Evolutionary conservation across 305 asterid genomes (phyloP).

Genomic region (Fraxinus velutina): DNA sequence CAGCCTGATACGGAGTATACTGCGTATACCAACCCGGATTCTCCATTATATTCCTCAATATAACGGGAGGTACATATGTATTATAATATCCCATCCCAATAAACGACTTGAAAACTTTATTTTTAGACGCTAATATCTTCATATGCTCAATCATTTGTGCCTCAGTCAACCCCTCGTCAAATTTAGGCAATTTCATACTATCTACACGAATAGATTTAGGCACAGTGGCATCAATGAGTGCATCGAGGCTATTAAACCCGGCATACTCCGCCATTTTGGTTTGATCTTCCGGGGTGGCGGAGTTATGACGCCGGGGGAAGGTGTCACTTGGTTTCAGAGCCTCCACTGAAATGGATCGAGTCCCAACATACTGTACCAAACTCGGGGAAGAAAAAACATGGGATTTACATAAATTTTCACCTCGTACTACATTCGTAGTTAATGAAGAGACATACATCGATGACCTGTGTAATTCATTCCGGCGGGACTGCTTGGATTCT

Average conservation of each 20-base stretch:
- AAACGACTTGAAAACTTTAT: conserved; percentile 69
- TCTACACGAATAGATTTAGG: conserved; percentile 76
- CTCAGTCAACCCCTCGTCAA: conserved; percentile 77
- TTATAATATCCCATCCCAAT: conserved; percentile 94
- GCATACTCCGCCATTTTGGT: conserved; percentile 68
- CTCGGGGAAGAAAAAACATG: conserved; percentile 38
- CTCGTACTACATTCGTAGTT: conserved; percentile 37
- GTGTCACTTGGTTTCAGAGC: conserved; percentile 83
- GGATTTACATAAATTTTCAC: conserved; percentile 11
- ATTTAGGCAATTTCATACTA: conserved; percentile 60
- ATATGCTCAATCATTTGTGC: conserved; percentile 82
- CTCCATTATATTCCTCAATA: conserved; percentile 79
- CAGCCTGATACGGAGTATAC: conserved; percentile 97
- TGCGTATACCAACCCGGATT: conserved; percentile 82
- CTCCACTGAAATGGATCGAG: conserved; percentile 69
- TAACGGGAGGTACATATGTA: conserved; percentile 84
- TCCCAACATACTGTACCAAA: conserved; percentile 22
- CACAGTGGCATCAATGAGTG: conserved; percentile 81
- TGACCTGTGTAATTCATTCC: conserved; percentile 34
- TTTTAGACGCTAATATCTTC: conserved; percentile 66
- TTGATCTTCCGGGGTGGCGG: conserved; percentile 89
- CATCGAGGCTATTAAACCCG: conserved; percentile 55
- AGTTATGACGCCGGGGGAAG: conserved; percentile 92
- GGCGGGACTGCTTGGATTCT: conserved; percentile 28
- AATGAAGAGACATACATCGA: conserved; percentile 72